Conservation (phyloP, 1,284 basidiomycete genomes). For the Sparassis latifolia region DNA sequence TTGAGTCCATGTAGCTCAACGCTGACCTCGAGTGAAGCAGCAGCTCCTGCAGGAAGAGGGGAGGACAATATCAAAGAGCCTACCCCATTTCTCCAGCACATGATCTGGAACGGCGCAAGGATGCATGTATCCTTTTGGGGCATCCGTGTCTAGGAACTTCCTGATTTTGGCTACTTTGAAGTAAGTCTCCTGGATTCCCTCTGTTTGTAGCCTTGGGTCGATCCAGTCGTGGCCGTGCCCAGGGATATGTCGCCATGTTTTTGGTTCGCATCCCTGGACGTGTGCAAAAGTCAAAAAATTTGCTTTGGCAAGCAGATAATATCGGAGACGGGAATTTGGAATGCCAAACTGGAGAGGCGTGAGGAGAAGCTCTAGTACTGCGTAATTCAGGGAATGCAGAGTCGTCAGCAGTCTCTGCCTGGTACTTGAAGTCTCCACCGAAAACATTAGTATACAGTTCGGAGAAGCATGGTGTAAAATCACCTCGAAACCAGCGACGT, state of each 20-base stretch:
- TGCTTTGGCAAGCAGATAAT: conserved; percentile 67
- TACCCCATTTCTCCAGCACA: conserved; percentile 67
- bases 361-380: conserved; percentile 53
- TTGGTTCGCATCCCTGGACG: conserved; percentile 7
- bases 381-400: conserved; percentile 48
- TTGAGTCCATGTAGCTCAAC: background rate
- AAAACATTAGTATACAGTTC: background rate
- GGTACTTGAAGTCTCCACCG: conserved; percentile 52
- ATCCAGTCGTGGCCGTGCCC: conserved; percentile 35
- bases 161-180: conserved; percentile 27
- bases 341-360: conserved; percentile 72
- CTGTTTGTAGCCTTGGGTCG: conserved; percentile 27
- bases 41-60: conserved; percentile 59
- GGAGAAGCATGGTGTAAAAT: conserved; percentile 10
- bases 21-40: conserved; percentile 69
- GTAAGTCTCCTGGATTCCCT: background rate
- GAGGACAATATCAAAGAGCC: conserved; percentile 69
- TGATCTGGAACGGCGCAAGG: conserved; percentile 46
- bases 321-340: conserved; percentile 72
- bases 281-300: conserved; percentile 28
- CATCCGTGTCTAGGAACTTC: conserved; percentile 43
- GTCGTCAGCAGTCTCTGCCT: conserved; percentile 44
- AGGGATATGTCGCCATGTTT: conserved; percentile 47
- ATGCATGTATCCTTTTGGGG: conserved; percentile 10
- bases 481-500: conserved; percentile 78